Evolutionary conservation across 1,139 yeast genomes (phyloP).

Genomic region (Yamadazyma trypodendri): DNA sequence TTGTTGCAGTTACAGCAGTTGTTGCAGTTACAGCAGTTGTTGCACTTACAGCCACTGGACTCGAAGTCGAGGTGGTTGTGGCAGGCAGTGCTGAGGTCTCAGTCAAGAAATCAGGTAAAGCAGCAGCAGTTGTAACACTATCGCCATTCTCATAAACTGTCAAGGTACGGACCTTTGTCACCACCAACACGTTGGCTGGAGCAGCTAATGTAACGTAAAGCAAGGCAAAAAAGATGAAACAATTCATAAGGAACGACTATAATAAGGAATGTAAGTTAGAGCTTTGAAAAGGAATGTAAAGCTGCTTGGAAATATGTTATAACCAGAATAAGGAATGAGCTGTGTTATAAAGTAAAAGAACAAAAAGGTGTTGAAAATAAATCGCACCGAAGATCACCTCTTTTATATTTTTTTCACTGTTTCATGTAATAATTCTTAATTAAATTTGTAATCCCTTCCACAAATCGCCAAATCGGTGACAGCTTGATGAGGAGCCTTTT

Average conservation of each 20-base stretch:
- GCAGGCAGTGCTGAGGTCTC: no score
- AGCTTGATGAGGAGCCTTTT: no score
- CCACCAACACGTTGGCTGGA: constrained; percentile 17
- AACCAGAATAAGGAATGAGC: no score
- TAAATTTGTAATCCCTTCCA: not conserved
- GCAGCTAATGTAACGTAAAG: constrained; percentile 12
- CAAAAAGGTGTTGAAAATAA: constrained; percentile 6
- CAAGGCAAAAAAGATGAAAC: constrained; percentile 9
- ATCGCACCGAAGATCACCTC: no score
- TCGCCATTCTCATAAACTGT: constrained; percentile 14
- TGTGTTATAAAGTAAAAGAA: constrained; percentile 2
- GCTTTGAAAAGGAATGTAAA: not conserved
- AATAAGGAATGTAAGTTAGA: constrained; percentile 7
- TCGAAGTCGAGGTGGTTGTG: no score
- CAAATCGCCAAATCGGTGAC: not conserved
- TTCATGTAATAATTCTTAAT: not conserved
- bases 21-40: constrained; percentile 15
- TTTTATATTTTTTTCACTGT: no score
- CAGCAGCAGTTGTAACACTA: constrained; percentile 15
- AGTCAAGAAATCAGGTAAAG: no score
- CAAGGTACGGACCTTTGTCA: constrained; percentile 13
- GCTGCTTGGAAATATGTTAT: no score
- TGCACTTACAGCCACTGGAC: constrained; percentile 9
- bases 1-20: constrained; percentile 9
- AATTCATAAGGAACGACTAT: constrained; percentile 11